Evolutionary conservation across 2,329 filamentous ascomycete genomes (phyloP), one percentile per base, ranked within the genome.

Genomic region (Talaromyces sp.): DNA sequence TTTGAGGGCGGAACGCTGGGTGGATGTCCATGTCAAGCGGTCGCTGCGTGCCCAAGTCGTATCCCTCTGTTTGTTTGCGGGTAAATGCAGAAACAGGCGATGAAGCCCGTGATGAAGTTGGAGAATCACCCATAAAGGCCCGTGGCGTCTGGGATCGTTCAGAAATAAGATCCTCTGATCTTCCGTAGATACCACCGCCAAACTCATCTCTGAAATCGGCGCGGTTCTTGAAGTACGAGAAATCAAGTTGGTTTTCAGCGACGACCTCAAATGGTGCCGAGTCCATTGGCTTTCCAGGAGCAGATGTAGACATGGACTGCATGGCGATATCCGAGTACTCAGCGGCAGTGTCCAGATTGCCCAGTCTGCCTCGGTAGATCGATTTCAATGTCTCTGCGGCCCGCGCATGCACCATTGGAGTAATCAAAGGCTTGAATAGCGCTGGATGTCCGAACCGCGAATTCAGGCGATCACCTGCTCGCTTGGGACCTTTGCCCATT

Each of bases 351-450:
- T 74, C 74, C 64, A 83, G 81, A 0, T 84, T 81, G n/a, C 83
- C 84, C 2, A 96, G 80, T 4, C 94, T 89, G 11, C 93, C 94
- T 27, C 88, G 88, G 75, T 97, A 97, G 59, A 99, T 85, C 50
- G 90, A 87, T n/a, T 90, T 89, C 10, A 99, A 84, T 47, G 95
- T 85, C 66, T 95, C 93, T 72, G 95, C 91, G 2, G 92, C 92
- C 78, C 91, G 96, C 62, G 92, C 90, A 72, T 96, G 90, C 3
- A 98, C 94, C 93, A 98, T 97, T 2, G 94, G 94, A 0, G 93
- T 96, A 71, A 94, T 93, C 22, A 98, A 84, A 3, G 91, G 90
- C 77, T 90, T 91, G 81, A 95, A 97, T 17, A 98, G 84, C 4
- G 91, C 93, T 1, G 94, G 95, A 75, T 99, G 92, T 1, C 93